Percentiles rank a stretch among this genome's conserved stretches.
These are phyloP conservation scores for Cytospora leucostoma DNA, from an alignment of 2,329 filamentous ascomycete genomes.

Conservation along the genomic window DNA sequence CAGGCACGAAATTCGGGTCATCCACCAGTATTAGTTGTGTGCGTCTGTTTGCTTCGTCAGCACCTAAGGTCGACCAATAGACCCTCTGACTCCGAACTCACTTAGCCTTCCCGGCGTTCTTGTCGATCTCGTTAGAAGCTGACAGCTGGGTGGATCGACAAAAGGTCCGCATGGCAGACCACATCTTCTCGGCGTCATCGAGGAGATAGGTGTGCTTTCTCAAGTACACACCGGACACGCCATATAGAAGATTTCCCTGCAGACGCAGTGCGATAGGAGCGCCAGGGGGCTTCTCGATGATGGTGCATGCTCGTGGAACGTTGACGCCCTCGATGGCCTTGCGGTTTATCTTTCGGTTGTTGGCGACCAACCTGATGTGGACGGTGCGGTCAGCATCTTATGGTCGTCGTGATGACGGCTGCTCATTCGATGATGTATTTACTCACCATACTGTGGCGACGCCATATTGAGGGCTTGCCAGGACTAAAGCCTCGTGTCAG, in stretches of 20 bases:
- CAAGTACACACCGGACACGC: conserved; percentile 79
- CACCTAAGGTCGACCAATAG: not conserved
- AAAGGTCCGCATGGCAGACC: conserved; percentile 71
- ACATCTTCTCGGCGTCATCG: conserved; percentile 73
- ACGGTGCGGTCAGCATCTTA: conserved; percentile 1
- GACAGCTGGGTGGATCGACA: conserved; percentile 53
- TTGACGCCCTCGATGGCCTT: conserved; percentile 90
- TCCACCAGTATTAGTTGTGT: conserved; percentile 77
- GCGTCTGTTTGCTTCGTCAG: conserved; percentile 51
- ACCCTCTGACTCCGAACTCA: conserved; percentile 43
- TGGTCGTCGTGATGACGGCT: not conserved
- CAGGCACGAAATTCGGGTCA: conserved; percentile 78
- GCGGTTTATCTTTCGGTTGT: conserved; percentile 74
- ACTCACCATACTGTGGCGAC: conserved; percentile 90
- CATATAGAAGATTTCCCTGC: conserved; percentile 85
- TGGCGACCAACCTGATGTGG: conserved; percentile 78
- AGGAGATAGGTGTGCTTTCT: conserved; percentile 89
- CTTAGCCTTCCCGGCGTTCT: conserved; percentile 71
- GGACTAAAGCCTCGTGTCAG: conserved; percentile 51
- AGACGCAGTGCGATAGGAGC: conserved; percentile 88
- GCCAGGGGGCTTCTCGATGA: conserved; percentile 75
- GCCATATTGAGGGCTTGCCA: conserved; percentile 85
- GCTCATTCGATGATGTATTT: not conserved
- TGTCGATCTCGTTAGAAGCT: conserved; percentile 62
- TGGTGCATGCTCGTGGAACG: conserved; percentile 81